Evolutionary conservation across 2,329 filamentous ascomycete genomes (phyloP), one percentile per base, ranked within the genome.

Genomic region (Phyllosticta citriasiana): DNA sequence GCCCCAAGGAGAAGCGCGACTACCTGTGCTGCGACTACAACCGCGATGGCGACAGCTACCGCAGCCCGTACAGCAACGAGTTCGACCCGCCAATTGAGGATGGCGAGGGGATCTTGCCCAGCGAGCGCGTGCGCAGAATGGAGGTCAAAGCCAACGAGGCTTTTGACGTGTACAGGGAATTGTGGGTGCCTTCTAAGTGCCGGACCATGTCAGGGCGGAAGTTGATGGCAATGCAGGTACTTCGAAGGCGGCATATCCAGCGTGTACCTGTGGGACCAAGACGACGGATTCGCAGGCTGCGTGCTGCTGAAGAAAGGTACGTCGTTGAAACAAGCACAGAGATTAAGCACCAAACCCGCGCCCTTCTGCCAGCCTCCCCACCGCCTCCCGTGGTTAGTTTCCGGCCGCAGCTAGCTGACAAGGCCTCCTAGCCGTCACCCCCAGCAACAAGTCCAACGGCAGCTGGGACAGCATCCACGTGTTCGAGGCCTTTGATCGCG

Each of bases 21-120:
- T 99, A 96, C 80, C 85, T 99, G 57, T 88, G 97, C 71, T 99
- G 94, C 82, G 94, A 99, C 83, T 99, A 99, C 83, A 99, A 99
- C 82, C 92, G 94, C 66, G 94, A 99, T 77, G 94, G 94, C 65
- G 93, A 97, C 79, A 95, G 89, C 77, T 96, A 96, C 83, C 88
- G 94, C 65, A 96, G 90, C 66, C 94, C 94, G n/a, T 99, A 94
- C 94, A 94, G 88, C 78, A 97, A 97, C 78, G 89, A 96, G 77
- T 99, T 99, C 75, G 91, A 97, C 73, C 94, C 93, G 19, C 88
- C 91, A 14, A 82, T 96, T 63, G 82, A 81, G 57, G 83, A 84
- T 56, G 85, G 84, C 25, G 92, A 96, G 72, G 90, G 91, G 1
- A 90, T 91, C 1, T 85, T 95, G 12, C 93, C 93, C 0, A 93